Evolutionary conservation across 495 filamentous ascomycete genomes (phyloP).

Genomic region (Penicillium goetzii): DNA sequence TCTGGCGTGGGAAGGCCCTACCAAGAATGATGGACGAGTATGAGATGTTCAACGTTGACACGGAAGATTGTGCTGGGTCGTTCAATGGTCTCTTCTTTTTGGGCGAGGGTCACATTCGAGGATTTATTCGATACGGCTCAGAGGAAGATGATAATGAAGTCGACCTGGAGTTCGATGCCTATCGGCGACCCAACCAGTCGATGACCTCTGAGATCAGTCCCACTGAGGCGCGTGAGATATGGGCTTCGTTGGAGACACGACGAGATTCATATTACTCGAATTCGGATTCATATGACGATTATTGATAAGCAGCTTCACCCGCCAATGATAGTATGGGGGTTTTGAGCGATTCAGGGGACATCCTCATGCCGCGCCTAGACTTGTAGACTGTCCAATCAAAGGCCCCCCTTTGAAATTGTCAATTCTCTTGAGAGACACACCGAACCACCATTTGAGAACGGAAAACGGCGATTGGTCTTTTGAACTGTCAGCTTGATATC

Average conservation of each 20-base stretch:
- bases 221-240: background rate
- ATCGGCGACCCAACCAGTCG: background rate
- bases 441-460: background rate
- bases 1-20: background rate
- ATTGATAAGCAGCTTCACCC: background rate
- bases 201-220: conserved; percentile 9
- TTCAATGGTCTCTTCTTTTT: background rate
- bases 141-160: background rate
- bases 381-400: background rate
- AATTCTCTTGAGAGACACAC: background rate
- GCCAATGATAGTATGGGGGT: background rate
- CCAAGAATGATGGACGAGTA: background rate
- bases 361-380: background rate
- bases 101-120: background rate
- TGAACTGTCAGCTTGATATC: background rate
- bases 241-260: background rate
- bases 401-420: background rate
- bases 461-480: background rate
- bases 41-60: background rate
- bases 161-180: background rate
- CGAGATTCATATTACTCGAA: background rate
- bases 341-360: background rate
- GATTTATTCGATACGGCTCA: conserved; percentile 4
- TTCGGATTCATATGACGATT: background rate
- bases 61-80: background rate